phyloP scores from a whole-genome alignment of 768 basidiomycete species.

The Zangia roseola region DNA sequence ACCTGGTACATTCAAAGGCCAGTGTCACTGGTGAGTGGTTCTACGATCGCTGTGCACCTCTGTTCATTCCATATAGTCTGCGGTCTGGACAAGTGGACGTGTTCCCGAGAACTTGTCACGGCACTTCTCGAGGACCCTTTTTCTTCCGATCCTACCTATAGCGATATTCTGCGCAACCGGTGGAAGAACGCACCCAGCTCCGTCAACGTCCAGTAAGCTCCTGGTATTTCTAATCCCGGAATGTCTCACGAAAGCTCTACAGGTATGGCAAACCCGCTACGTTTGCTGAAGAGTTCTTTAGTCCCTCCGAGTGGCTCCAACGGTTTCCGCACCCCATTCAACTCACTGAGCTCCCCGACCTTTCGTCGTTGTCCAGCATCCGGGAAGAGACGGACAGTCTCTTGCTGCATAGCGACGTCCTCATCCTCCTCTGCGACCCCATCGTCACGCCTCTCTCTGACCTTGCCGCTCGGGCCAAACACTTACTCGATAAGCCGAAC shows the following conservation, averaged over 20 bases:
- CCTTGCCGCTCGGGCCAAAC: conserved; percentile 26
- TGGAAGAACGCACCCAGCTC: conserved; percentile 40
- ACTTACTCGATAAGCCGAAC: conserved; percentile 37
- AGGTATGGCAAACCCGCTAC: conserved; percentile 26
- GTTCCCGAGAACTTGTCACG: conserved; percentile 57
- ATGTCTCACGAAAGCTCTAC: background rate
- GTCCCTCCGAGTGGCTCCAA: conserved; percentile 54
- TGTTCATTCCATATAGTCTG: conserved; percentile 43
- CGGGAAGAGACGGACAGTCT: conserved; percentile 17
- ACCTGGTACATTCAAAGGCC: conserved; percentile 34
- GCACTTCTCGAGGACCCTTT: conserved; percentile 74
- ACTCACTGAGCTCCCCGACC: conserved; percentile 40
- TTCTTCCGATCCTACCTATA: conserved; percentile 46
- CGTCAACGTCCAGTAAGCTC: conserved; percentile 28
- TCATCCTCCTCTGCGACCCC: conserved; percentile 65
- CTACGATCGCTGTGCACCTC: background rate
- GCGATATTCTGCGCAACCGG: conserved; percentile 44
- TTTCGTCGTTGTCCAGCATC: conserved; percentile 15
- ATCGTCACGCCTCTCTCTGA: conserved; percentile 46
- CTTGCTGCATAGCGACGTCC: conserved; percentile 50
- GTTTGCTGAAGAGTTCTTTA: conserved; percentile 31
- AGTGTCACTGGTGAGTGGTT: conserved; percentile 48
- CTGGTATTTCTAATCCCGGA: background rate
- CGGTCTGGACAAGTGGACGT: conserved; percentile 53
- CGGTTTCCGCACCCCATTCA: conserved; percentile 53